Conservation (phyloP, 176 grass and related monocot species). For the Paspalum notatum region DNA sequence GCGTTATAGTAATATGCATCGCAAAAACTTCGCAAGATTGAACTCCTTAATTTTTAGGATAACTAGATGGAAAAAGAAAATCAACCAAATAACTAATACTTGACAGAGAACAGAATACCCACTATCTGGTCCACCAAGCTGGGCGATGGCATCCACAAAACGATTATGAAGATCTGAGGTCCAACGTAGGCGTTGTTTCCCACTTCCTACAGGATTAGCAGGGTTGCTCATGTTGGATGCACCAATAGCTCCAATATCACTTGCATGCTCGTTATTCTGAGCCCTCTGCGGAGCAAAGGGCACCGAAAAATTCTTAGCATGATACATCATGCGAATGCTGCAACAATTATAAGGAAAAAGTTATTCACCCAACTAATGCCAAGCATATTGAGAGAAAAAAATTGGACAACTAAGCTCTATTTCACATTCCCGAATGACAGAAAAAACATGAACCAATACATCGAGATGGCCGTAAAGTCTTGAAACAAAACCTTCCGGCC, state of each 20-base stretch:
- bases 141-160: slow-evolving; percentile 95
- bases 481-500: no score
- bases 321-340: slow-evolving; percentile 76
- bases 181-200: slow-evolving; percentile 89
- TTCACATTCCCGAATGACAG: background rate
- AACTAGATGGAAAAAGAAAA: no score
- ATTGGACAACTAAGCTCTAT: background rate
- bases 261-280: slow-evolving; percentile 67
- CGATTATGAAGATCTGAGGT: slow-evolving; percentile 95
- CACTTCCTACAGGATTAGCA: slow-evolving; percentile 60
- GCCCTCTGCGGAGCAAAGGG: slow-evolving; percentile 70
- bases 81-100: slow-evolving; percentile 15
- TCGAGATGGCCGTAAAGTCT: no score
- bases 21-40: background rate
- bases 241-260: slow-evolving; percentile 60
- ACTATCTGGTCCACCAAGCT: slow-evolving; percentile 99
- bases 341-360: slow-evolving; percentile 40
- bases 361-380: slow-evolving; percentile 8
- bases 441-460: no score
- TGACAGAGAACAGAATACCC: slow-evolving; percentile 80
- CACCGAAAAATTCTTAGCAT: slow-evolving; percentile 75
- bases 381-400: background rate
- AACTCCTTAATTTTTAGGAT: background rate
- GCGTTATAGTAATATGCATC: background rate
- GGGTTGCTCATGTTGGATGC: slow-evolving; percentile 64